Evolutionary conservation across 352 stramenopile genomes (phyloP).

Genomic region (Phytophthora foliorum): DNA sequence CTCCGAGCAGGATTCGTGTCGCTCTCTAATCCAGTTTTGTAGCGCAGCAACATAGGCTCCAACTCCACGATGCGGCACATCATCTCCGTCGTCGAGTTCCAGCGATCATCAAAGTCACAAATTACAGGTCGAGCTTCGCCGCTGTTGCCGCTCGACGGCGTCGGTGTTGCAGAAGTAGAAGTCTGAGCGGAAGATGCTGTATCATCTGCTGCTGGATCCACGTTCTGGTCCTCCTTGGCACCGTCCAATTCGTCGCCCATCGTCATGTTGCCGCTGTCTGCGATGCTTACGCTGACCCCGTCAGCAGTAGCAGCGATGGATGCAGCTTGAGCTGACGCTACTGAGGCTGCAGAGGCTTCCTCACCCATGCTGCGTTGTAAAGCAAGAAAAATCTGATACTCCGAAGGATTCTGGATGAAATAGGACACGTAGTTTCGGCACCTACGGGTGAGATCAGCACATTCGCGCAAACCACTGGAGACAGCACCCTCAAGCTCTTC

Average conservation of each 20-base stretch:
- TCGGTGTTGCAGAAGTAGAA: background rate
- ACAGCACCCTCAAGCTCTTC: conserved; percentile 68
- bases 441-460: conserved; percentile 62
- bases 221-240: conserved; percentile 21
- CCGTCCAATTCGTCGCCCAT: conserved; percentile 29
- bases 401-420: conserved; percentile 86
- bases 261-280: conserved; percentile 24
- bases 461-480: conserved; percentile 65
- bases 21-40: conserved; percentile 81
- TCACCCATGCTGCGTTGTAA: conserved; percentile 74
- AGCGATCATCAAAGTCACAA: conserved; percentile 80
- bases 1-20: conserved; percentile 75
- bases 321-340: conserved; percentile 26
- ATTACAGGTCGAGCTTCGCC: conserved; percentile 67
- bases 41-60: conserved; percentile 75
- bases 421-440: conserved; percentile 87
- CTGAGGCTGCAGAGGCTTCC: conserved; percentile 37
- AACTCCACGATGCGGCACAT: conserved; percentile 84
- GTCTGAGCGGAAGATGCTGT: conserved; percentile 10
- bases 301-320: conserved; percentile 39
- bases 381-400: conserved; percentile 86
- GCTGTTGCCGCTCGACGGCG: conserved; percentile 6
- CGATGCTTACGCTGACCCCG: conserved; percentile 38
- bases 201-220: conserved; percentile 23
- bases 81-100: conserved; percentile 85